Evolutionary conservation across 192 early-diverging fungal genomes (phyloP), one percentile per base, ranked within the genome.

Genomic region (Coemansia sp.): DNA sequence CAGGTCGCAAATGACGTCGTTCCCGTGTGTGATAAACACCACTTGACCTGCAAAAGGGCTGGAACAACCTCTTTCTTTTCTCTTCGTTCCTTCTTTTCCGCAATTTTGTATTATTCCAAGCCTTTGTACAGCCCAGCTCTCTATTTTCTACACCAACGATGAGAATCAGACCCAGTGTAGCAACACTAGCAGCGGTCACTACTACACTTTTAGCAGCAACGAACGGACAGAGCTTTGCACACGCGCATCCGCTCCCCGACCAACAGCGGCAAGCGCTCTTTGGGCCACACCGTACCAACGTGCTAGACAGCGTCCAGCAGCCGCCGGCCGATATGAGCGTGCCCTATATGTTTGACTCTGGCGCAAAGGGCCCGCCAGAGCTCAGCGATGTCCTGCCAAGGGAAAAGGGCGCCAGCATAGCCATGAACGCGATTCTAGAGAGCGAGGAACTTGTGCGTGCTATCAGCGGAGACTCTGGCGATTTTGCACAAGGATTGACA

Each of bases 371-470:
- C 50, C 35, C 52, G 20, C 79, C 79, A 19, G 45, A 59, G 64
- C 73, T 81, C 1, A 75, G 66, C 65, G 79, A 81, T 45, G n/a
- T 75, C 3, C 19, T 81, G 19, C 73, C 60, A 6, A 59, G 64
- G 43, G 79, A 81, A 45, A 75, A 73, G 61, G 64, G 79, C 41
- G 73, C 73, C 1, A 81, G 66, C 25, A 74, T 72, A 15, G 73
- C 79, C 15, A 62, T 81, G 45, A 70, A 81, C 22, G 79, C 73
- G 2, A 75, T 81, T 57, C 60, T 81, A 66, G 69, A 62, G 11
- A 74, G 70, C 29, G 79, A 81, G 64, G 35, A 63, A 4, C 64
- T 81, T 23, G 54, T 73, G 64, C 79, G 79, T 23, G 79, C 79
- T 1, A 62, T 81, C 36, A 75, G 74, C 65, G 79, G 79, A 11